Base-by-base conservation (phyloP, 2,329 filamentous ascomycete species). In the Fusarium concolor region DNA sequence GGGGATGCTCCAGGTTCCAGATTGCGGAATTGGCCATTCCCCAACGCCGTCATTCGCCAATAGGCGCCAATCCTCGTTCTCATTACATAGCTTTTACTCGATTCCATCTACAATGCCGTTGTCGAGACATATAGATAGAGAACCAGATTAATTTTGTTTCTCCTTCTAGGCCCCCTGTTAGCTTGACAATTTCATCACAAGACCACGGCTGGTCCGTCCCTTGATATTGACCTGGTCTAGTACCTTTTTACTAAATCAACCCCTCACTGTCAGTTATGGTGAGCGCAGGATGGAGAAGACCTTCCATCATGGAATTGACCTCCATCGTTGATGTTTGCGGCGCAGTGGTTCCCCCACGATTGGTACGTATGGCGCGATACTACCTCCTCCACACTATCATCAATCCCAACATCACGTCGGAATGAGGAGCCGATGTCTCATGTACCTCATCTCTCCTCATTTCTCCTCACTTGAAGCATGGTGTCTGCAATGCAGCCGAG, bases 21-120 rank as follows among this genome's bases (percentile, higher is more conserved):
- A 62, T 69, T 68, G 60, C 67, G 60, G 71, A 66, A 70, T 68
- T 57, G 65, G 67, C 42, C 56, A 65, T 64, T 60, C 26, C 45
- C 41, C 59, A 28, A 43, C 49, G 39, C 33, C 47, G 56, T 61
- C 56, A 74, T 74, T 74, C 68, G 72, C 59, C 69, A 60, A 71
- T 72, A 71, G 66, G 62, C 71, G 68, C 66, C 61, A 37, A 31
- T 62, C 49, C 66, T 44, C 55, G 52, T 73, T 74, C 63, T 53
- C 46, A 74, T 74, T 74, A 74, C 72, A 71, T 74, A 74, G 72
- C 57, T 71, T 59, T 74, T 74, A 74, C 72, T 65, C 72, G 68
- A 74, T 74, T 74, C 39, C 72, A 74, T 39, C 71, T 71, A 74
- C 61, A 64, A 46, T 33, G 35, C 61, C 62, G 50, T 56, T 59